A percentile compares a stretch with the other conserved stretches of the same genome.
Evolutionary conservation across 371 early-diverging fungal genomes (phyloP).

Genomic region (Zancudomyces culisetae): DNA sequence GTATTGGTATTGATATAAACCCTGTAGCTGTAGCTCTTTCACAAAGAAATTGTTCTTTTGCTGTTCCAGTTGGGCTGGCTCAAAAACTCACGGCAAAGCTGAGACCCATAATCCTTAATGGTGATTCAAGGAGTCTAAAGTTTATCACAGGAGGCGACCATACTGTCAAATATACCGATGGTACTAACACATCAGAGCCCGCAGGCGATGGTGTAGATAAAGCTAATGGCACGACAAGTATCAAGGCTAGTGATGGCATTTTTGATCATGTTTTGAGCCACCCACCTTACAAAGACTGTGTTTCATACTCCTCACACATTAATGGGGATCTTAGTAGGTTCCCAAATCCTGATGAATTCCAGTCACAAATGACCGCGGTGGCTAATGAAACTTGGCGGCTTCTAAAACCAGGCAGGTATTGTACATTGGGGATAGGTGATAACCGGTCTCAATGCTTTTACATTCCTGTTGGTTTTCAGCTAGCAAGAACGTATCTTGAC

Average conservation of each 20-base stretch:
- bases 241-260: constrained; percentile 8
- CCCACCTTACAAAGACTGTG: constrained; percentile 88
- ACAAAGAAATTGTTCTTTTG: constrained; percentile 67
- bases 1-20: constrained; percentile 75
- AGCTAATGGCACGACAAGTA: constrained; percentile 27
- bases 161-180: constrained; percentile 12
- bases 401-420: constrained; percentile 45
- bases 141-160: constrained; percentile 11
- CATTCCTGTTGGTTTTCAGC: constrained; percentile 64
- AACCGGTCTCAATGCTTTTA: constrained; percentile 75
- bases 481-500: constrained; percentile 58
- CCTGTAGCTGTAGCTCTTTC: constrained; percentile 68
- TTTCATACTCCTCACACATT: constrained; percentile 45
- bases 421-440: constrained; percentile 81
- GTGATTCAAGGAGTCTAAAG: constrained; percentile 23
- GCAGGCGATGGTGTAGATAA: neutral
- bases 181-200: constrained; percentile 7
- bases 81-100: constrained; percentile 10
- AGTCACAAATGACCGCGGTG: constrained; percentile 51
- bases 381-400: constrained; percentile 53
- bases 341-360: constrained; percentile 55
- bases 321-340: constrained; percentile 63
- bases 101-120: constrained; percentile 63
- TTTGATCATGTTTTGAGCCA: constrained; percentile 79
- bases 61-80: constrained; percentile 35